Evolutionary conservation across 371 early-diverging fungal species (phyloP), one percentile per base, ranked within the genome.

Genomic region (Syncephalastrum sp.): DNA sequence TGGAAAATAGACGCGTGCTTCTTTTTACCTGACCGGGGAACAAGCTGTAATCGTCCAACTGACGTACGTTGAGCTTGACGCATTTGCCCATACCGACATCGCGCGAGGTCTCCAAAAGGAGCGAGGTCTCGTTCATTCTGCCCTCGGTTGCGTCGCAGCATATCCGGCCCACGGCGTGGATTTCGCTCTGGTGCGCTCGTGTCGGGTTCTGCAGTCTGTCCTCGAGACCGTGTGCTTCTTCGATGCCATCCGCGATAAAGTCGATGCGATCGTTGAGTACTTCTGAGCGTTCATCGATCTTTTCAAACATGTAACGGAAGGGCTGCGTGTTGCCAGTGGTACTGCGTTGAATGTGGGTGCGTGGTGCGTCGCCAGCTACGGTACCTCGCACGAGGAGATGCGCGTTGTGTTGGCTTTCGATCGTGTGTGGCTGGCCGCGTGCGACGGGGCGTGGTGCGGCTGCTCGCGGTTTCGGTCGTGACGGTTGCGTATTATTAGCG

Each of bases 291-390:
- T 89, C 86, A 0, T 72, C 78, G 29, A 89, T 69, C 58, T 89
- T 89, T 64, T 94, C 93, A 73, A 88, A 91, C 95, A 96, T 93
- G 73, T 92, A 94, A 4, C 91, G 86, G 66, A 89, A 94, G 13
- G 38, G 38, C 38, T 12, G 38, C 2, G 38, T 10, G 8, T 33
- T 33, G 38, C 38, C 38, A 33, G 8, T 10, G 10, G 2, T 33
- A 10, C 38, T 33, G 38, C 6, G 10, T 33, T 33, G 6, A 12
- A 33, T 33, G 8, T 33, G 10, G 2, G 12, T 12, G 10, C 38
- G 38, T 33, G 38, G 38, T 10, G 38, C 38, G 12, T 33, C 10
- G 38, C 38, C 8, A 2, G 38, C 38, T 8, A 33, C 38, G 12
- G 3, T 33, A 2, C 38, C 38, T 33, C 38, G 38, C 12, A 33